phyloP scores from a whole-genome alignment of 768 basidiomycete genomes.

The Boletus barrowsii region DNA sequence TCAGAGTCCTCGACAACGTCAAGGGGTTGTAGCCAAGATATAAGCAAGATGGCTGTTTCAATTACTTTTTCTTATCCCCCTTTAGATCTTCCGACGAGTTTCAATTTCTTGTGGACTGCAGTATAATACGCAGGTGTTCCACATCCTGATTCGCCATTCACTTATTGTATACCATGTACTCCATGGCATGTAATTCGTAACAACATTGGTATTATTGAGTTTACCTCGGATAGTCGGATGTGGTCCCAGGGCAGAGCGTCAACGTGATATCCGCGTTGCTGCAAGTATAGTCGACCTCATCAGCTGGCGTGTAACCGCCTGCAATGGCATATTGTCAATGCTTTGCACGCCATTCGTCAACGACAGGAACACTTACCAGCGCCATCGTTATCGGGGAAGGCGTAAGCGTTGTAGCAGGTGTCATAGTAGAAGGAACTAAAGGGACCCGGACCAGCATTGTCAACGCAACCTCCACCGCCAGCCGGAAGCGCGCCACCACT shows the following conservation, averaged over 20 bases:
- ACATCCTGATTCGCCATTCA: too few relatives aligned
- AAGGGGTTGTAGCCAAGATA: conserved; percentile 5
- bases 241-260: conserved; percentile 20
- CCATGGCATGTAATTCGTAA: neutral
- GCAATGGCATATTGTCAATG: neutral
- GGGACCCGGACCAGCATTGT: conserved; percentile 29
- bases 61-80: neutral
- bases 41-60: neutral
- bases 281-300: conserved; percentile 21
- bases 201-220: too few relatives aligned
- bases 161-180: neutral
- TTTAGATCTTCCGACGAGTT: too few relatives aligned
- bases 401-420: conserved; percentile 29
- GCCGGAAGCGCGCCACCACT: conserved; percentile 27
- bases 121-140: neutral
- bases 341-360: neutral
- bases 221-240: conserved; percentile 6
- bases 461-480: conserved; percentile 26
- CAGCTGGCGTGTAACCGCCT: conserved; percentile 29
- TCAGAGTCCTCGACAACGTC: conserved; percentile 15
- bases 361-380: too few relatives aligned
- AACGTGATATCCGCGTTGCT: conserved; percentile 15
- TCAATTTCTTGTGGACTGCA: neutral
- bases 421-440: conserved; percentile 29
- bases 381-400: conserved; percentile 34